These are phyloP conservation scores for Tricholoma matsutake DNA, from an alignment of 768 basidiomycete genomes.

Conservation along the genomic window DNA sequence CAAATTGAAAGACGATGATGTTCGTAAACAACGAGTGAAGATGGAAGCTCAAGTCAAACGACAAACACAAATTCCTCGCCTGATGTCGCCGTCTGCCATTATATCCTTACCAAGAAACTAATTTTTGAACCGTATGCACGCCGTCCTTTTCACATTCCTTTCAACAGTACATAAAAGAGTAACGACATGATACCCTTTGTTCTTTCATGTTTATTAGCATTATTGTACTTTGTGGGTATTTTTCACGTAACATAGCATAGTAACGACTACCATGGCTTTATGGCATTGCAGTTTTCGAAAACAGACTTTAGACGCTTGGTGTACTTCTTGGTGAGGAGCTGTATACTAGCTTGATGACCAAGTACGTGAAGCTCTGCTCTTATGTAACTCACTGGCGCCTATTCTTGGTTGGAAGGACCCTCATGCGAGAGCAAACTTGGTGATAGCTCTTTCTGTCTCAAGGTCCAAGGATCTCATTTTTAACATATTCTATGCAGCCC, in stretches of 20 bases:
- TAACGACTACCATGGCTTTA: too few relatives aligned
- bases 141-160: background rate
- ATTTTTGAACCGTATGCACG: background rate
- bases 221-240: background rate
- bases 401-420: background rate
- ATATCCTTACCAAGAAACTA: constrained; percentile 24
- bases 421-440: too few relatives aligned
- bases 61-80: constrained; percentile 42
- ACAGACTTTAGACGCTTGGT: too few relatives aligned
- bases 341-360: too few relatives aligned
- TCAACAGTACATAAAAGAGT: background rate
- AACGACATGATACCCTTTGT: background rate
- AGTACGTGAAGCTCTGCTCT: too few relatives aligned
- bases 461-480: too few relatives aligned
- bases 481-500: background rate
- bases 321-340: too few relatives aligned
- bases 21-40: constrained; percentile 71
- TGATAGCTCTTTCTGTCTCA: too few relatives aligned
- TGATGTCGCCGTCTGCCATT: constrained; percentile 20
- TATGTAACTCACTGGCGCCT: background rate
- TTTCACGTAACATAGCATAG: background rate
- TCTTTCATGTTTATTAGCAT: background rate
- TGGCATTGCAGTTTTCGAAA: too few relatives aligned
- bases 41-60: constrained; percentile 72
- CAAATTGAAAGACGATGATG: constrained; percentile 77